Base-by-base conservation (phyloP, 2,329 filamentous ascomycete species). In the Aspergillus fumigatiaffinis region DNA sequence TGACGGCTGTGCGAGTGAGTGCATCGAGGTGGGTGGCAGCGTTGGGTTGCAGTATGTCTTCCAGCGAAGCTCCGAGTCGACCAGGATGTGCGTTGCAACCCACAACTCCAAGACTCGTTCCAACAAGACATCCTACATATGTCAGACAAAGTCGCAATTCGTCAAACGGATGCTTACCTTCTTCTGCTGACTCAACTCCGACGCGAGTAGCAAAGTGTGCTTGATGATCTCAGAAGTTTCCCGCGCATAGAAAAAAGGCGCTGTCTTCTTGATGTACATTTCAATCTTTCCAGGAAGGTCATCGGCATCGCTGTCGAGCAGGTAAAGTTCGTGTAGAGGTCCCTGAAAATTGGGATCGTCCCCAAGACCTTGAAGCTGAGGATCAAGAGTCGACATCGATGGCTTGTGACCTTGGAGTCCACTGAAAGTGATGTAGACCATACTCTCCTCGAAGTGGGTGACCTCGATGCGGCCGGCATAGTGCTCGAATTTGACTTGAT, bases 31-130 rank as follows among this genome's bases (percentile, higher is more conserved):
- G 10, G 72, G 70, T 10, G 70, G 70, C 20, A 75, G 63, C 9
- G 70, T 79, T 54, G 66, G 76, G 62, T 82, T 81, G 52, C 76
- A 77, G 63, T 76, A 81, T 3, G 81, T 70, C 57, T 80, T 77
- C 76, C 80, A 81, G 50, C 72, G 71, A 25, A 81, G 61, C 25
- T 79, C 74, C 3, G 69, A 72, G 23, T 81, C 78, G n/a, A 79
- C 78, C 17, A 86, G 75, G 49, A 85, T 76, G 42, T 78, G 76
- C 7, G 83, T 85, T 14, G 79, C 77, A 29, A 81, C 76, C 82
- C 83, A 86, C 4, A 86, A 73, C 61, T 85, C 81, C 50, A 85
- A 69, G 2, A 78, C 77, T 47, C 81, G 79, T 20, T 77, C 71
- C 12, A 85, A 70, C 9, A 84, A 71, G 17, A 71, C 68, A 62